Evolutionary conservation across 2,329 filamentous ascomycete species (phyloP), one percentile per base, ranked within the genome.

Genomic region (Colletotrichum sansevieriae): DNA sequence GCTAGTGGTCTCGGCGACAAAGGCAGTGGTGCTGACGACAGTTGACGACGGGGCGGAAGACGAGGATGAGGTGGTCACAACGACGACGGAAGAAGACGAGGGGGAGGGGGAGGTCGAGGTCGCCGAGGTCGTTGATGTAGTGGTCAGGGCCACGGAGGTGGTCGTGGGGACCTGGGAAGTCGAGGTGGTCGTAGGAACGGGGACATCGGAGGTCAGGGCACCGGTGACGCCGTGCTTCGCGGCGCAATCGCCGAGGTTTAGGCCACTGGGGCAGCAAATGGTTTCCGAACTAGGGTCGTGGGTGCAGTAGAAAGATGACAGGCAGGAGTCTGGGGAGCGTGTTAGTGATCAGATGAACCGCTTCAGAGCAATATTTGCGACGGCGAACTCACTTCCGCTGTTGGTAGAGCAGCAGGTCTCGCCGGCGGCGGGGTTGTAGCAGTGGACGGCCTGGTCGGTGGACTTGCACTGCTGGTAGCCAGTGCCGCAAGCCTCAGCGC

Each of bases 251-350:
- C 77, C 78, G 56, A 89, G 81, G 70, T 83, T 81, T 82, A 86
- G 81, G 70, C 79, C 82, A 49, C 89, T 78, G 47, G 87, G 87
- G 78, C 89, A 91, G 82, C 89, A 91, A 81, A 85, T 85, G 39
- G 88, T 90, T 65, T 83, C 79, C 62, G 79, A 77, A 51, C 77
- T 73, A 60, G 78, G 76, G 75, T 89, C 84, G 72, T 84, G 81
- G n/a, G 87, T 84, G 81, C 89, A 91, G 82, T 87, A 91, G 81
- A 86, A 91, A 57, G 87, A 87, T 15, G 79, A 76, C 37, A 88
- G 84, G 76, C 89, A 91, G 37, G 88, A 87, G 78, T 88, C 88
- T 90, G 60, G 33, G n/a, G 1, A 4, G 51, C 44, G 46, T 51
- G 66, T 70, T 47, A 70, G 64, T 54, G 13, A 52, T 39, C 25